Evolutionary conservation across 176 grass and related monocot genomes (phyloP), one percentile per base, ranked within the genome.

Genomic region (Alloteropsis semialata): DNA sequence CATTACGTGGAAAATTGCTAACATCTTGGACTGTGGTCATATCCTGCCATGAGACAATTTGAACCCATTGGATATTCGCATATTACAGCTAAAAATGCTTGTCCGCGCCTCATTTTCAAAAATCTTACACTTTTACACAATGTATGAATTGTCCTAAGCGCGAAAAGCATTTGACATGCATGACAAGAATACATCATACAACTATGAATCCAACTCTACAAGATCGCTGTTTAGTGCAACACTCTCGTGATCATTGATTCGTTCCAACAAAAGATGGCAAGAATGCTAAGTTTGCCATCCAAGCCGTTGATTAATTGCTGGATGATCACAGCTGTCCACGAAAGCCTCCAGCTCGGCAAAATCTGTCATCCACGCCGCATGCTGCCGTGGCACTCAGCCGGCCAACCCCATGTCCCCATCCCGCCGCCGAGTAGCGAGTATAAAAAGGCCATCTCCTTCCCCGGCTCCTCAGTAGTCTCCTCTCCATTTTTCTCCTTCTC

Each of bases 401-500:
- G 69, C 27, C 44, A 3, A 0, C 5, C 3, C 29, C 24, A 21
- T 3, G 3, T 0, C 5, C 3, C 29, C 24, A 21, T 3, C 15
- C 45, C 32, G 1, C n/a, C 32, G 1, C 1, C 69, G 27, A 14
- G 11, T 84, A 84, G 0, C 69, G 27, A 14, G 11, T 84, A 84
- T 84, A 84, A 77, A 55, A 84, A 44, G 0, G 12, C n/a, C 46
- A 0, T 15, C n/a, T 5, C 22, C 60, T 21, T 6, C 37, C 19
- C 46, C 58, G 33, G 11, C 18, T 38, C 38, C 51, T 48, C 38
- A 8, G 59, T 16, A 15, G 0, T 27, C 15, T 16, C 54, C 3
- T 70, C 29, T 71, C 43, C 42, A 72, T 85, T 72, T 84, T 85
- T 72, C 33, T n/a, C 29, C 39, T 78, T 65, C 83, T 50, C 36